Evolutionary conservation across 257 asterid genomes (phyloP).

Genomic region (Capsicum chinense): DNA sequence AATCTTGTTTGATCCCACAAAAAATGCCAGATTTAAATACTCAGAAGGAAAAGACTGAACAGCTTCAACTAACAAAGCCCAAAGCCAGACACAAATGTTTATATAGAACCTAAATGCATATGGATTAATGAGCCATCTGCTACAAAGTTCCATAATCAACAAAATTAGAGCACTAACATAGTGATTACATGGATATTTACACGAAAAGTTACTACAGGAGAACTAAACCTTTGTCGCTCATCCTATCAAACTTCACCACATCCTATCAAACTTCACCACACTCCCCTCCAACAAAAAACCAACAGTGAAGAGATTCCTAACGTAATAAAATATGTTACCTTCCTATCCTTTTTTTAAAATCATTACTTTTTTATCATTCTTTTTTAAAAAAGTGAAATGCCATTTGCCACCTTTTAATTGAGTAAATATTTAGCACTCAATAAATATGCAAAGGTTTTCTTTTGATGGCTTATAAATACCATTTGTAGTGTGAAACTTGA

Average conservation of each 20-base stretch:
- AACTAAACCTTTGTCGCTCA: background rate
- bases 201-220: background rate
- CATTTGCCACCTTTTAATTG: background rate
- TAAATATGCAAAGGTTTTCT: conserved; percentile 21
- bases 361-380: background rate
- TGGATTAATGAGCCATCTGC: background rate
- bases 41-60: background rate
- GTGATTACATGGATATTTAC: background rate
- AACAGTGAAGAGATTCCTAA: background rate
- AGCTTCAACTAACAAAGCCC: background rate
- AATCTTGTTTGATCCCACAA: background rate
- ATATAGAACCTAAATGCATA: background rate
- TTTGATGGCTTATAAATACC: background rate
- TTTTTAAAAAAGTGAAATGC: background rate
- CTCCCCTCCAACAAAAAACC: background rate
- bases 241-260: background rate
- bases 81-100: conserved; percentile 13
- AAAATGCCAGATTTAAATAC: background rate
- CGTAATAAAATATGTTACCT: background rate
- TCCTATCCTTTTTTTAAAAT: background rate
- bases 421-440: background rate
- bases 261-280: background rate
- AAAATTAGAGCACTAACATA: background rate
- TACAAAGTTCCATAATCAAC: background rate
- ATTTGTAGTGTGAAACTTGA: conserved; percentile 10